A percentile compares a stretch with the other conserved stretches of the same genome.
These are phyloP conservation scores for Reutealis trisperma DNA, from an alignment of 345 rosid species.

Conservation along the genomic window DNA sequence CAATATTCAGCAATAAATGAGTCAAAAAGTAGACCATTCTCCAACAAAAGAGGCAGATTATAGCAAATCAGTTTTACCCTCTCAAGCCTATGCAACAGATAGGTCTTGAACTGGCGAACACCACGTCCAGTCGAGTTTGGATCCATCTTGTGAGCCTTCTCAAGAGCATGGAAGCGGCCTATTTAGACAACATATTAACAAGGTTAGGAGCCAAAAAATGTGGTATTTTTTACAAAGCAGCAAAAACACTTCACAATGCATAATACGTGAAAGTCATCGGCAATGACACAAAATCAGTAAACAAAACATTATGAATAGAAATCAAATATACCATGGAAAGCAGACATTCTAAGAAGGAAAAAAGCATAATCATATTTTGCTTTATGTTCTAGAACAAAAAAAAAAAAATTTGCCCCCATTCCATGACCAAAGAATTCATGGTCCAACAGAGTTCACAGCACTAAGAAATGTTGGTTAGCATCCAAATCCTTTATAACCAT, in stretches of 20 bases:
- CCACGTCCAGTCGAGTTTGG: constrained; percentile 73
- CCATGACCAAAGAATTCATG: neutral
- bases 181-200: constrained; percentile 14
- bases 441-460: neutral
- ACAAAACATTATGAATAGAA: neutral
- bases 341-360: neutral
- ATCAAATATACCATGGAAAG: neutral
- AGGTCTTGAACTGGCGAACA: constrained; percentile 92
- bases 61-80: constrained; percentile 43
- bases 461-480: neutral
- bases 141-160: constrained; percentile 78
- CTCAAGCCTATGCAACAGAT: constrained; percentile 76
- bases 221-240: neutral
- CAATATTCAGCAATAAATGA: neutral
- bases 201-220: neutral
- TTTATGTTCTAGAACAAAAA: no score
- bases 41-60: neutral
- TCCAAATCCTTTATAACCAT: neutral
- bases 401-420: neutral
- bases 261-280: neutral
- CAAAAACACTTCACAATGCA: neutral
- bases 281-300: neutral
- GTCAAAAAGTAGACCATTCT: neutral
- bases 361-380: neutral
- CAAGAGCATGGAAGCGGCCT: constrained; percentile 96